These are phyloP conservation scores for Orobanche coerulescens DNA, from an alignment of 257 asterid species.

Conservation along the genomic window DNA sequence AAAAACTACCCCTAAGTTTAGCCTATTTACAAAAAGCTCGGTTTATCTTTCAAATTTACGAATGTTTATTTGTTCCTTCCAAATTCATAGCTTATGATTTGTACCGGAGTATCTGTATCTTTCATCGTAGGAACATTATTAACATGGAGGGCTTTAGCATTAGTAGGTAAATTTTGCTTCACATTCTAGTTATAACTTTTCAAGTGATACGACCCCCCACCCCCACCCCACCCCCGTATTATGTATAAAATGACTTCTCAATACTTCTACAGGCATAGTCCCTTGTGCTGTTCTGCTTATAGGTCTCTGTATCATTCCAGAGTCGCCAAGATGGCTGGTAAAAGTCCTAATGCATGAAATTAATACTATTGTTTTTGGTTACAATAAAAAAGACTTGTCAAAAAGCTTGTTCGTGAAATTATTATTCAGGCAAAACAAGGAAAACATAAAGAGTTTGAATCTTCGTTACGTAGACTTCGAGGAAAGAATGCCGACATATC, in stretches of 20 bases:
- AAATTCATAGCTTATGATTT: constrained; percentile 67
- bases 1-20: neutral
- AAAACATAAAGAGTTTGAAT: constrained; percentile 59
- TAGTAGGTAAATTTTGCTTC: constrained; percentile 46
- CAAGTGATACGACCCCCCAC: neutral
- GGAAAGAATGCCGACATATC: constrained; percentile 62
- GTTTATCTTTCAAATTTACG: no score
- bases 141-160: constrained; percentile 70
- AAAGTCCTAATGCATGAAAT: constrained; percentile 4
- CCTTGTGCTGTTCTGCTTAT: constrained; percentile 66
- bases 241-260: constrained; percentile 16
- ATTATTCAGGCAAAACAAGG: constrained; percentile 64
- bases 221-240: no score
- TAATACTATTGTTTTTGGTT: neutral
- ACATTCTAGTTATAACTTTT: neutral
- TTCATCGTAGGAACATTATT: constrained; percentile 78
- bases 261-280: constrained; percentile 47
- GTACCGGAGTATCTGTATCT: constrained; percentile 74
- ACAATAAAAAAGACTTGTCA: neutral
- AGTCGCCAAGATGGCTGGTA: constrained; percentile 96
- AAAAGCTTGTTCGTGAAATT: neutral
- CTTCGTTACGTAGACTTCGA: constrained; percentile 53
- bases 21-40: neutral
- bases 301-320: constrained; percentile 72
- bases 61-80: constrained; percentile 4